Base-by-base conservation (phyloP, 2,329 filamentous ascomycete species). In the Neophaeococcomyces aloes region DNA sequence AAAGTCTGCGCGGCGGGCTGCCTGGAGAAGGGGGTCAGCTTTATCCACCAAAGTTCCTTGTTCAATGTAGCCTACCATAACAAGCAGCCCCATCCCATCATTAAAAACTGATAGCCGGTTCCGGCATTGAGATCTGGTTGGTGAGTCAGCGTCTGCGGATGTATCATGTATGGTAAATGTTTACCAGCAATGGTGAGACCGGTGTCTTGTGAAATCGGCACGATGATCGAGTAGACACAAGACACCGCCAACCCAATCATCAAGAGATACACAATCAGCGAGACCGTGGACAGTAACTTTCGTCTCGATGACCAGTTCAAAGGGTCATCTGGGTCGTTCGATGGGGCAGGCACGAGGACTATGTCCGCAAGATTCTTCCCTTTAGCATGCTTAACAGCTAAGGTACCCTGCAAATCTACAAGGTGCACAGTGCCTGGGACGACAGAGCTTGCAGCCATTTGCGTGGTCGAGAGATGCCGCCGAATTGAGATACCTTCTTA, bases 121-220 rank as follows among this genome's bases (percentile, higher is more conserved):
- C 68, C 67, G 40, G 65, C 61, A 45, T 70, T 71, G 18, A 71
- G 51, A 30, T 67, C 63, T n/a, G n/a, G n/a, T n/a, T n/a, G n/a
- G n/a, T n/a, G n/a, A n/a, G n/a, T n/a, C n/a, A n/a, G n/a, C n/a
- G n/a, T n/a, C n/a, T n/a, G n/a, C n/a, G n/a, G n/a, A n/a, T n/a
- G n/a, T n/a, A n/a, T n/a, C n/a, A n/a, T n/a, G n/a, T n/a, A n/a
- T n/a, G n/a, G n/a, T n/a, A n/a, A n/a, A n/a, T n/a, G n/a, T n/a
- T n/a, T n/a, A n/a, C n/a, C n/a, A 3, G 53, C 56, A n/a, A 71
- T 50, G 0, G 61, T 67, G 4, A 72, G 52, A 2, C 61, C 63
- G 0, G 66, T 66, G 2, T 62, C 63, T 40, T 66, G 55, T 5
- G 64, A 65, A 10, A 72, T 60, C 3, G 59, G 59, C 1, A 56